These are phyloP conservation scores for Magnolia officinalis DNA, from an alignment of 164 flowering plant species.

Conservation along the genomic window DNA sequence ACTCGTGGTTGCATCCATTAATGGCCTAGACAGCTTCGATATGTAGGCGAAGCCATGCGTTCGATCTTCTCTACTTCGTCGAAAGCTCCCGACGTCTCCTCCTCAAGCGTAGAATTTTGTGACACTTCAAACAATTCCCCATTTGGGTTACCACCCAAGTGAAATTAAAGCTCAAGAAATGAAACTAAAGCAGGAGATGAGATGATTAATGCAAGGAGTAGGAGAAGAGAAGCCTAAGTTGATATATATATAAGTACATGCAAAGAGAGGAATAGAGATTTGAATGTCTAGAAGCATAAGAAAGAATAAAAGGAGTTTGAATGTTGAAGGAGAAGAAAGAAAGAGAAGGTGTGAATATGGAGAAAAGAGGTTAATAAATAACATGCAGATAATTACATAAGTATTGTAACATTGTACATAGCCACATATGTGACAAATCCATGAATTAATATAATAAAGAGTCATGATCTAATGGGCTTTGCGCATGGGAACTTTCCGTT, in stretches of 20 bases:
- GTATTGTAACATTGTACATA: too few relatives aligned
- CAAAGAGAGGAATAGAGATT: not conserved
- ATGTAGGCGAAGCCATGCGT: not conserved
- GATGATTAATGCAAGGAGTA: not conserved
- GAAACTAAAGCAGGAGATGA: not conserved
- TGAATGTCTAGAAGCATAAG: not conserved
- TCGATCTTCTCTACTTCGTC: not conserved
- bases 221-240: not conserved
- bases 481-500: too few relatives aligned
- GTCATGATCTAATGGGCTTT: too few relatives aligned
- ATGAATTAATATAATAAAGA: too few relatives aligned
- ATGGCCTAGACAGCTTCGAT: not conserved
- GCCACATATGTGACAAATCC: too few relatives aligned
- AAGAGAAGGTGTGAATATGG: not conserved
- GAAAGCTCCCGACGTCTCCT: not conserved
- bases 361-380: not conserved
- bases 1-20: not conserved
- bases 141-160: not conserved
- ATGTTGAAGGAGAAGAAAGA: not conserved
- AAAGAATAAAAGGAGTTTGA: not conserved
- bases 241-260: not conserved
- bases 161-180: not conserved
- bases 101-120: not conserved
- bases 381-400: too few relatives aligned
- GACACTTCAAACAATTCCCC: constrained; percentile 27